A percentile compares a stretch with the other conserved stretches of the same genome.
Conservation (phyloP, 176 grass and related monocot genomes). For the Microstegium vimineum region DNA sequence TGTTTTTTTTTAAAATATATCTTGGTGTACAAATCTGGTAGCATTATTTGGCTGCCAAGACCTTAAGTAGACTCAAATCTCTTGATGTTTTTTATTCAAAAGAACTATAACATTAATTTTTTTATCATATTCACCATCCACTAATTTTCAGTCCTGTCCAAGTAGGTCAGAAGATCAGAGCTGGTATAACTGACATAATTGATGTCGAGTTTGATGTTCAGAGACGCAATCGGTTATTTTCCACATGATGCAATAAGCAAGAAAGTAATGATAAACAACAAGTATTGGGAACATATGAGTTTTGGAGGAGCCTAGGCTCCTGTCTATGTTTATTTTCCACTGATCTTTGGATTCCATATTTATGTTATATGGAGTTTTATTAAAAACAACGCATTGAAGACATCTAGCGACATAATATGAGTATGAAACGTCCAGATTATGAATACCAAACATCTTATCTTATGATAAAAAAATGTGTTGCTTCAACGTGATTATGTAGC, state of each 20-base stretch:
- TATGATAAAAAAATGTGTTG: no score
- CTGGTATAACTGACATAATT: constrained; percentile 87
- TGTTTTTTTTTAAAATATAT: not conserved
- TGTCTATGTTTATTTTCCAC: no score
- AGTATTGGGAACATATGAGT: not conserved
- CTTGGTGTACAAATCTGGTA: not conserved
- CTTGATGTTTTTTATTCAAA: not conserved
- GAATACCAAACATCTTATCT: no score
- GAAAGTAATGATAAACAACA: not conserved
- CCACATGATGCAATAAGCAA: constrained; percentile 33
- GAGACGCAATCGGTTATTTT: constrained; percentile 48
- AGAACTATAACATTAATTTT: not conserved
- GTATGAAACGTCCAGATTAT: no score
- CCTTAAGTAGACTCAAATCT: not conserved
- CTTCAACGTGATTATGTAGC: no score
- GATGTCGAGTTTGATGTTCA: constrained; percentile 92
- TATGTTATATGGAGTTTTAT: no score
- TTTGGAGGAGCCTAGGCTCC: no score
- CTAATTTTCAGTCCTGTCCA: constrained; percentile 63
- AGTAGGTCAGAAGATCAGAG: constrained; percentile 81
- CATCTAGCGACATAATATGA: no score
- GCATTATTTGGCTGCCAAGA: not conserved
- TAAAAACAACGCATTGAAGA: no score
- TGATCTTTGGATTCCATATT: no score
- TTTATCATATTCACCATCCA: constrained; percentile 14